Conservation (phyloP, 2,329 filamentous ascomycete genomes). For the Ophiostoma australiae region DNA sequence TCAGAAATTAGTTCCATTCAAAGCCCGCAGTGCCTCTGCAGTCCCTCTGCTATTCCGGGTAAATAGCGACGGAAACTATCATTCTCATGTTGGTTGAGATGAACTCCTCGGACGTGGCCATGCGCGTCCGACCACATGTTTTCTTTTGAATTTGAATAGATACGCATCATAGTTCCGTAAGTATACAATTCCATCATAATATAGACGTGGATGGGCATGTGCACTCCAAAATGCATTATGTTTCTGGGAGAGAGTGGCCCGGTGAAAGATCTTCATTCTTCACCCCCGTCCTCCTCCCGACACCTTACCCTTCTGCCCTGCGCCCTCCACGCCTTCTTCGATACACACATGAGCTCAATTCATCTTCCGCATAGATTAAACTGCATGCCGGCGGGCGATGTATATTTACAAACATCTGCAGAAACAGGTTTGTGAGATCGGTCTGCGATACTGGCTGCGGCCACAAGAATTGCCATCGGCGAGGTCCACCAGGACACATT, state of each 20-base stretch:
- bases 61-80: neutral
- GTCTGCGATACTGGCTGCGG: neutral
- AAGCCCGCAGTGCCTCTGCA: no score
- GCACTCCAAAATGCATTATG: neutral
- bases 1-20: no score
- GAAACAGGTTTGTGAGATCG: neutral
- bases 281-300: neutral
- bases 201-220: neutral
- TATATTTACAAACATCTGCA: neutral
- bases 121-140: no score
- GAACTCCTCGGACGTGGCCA: no score
- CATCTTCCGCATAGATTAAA: neutral
- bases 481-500: neutral
- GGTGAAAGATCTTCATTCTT: conserved; percentile 7
- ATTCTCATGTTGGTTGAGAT: no score
- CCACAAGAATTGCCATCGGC: neutral
- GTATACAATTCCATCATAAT: no score
- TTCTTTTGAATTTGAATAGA: neutral
- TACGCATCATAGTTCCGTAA: neutral
- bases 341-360: neutral
- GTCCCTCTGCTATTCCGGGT: neutral
- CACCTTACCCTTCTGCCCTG: neutral
- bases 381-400: neutral
- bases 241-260: neutral
- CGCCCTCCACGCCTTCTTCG: neutral